These are phyloP conservation scores for Diaporthe longicolla DNA, from an alignment of 2,329 filamentous ascomycete genomes.

Conservation along the genomic window DNA sequence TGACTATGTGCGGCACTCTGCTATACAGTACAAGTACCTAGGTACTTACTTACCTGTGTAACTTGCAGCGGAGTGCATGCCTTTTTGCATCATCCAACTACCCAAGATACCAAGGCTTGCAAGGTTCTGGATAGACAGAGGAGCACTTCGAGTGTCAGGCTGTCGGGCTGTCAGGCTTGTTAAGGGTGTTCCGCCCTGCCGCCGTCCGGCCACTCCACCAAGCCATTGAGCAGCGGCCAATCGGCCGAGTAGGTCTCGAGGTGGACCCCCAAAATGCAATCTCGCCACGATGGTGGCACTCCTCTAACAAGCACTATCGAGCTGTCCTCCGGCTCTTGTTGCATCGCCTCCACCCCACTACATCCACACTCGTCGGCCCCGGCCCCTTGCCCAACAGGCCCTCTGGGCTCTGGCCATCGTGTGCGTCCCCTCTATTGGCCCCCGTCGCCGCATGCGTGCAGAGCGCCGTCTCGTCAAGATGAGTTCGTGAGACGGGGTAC, in stretches of 20 bases:
- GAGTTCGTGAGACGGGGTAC: neutral
- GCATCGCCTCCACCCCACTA: conserved; percentile 10
- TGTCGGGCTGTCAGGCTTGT: no score
- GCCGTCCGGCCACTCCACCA: conserved; percentile 9
- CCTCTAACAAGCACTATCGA: conserved; percentile 8
- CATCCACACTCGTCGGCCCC: conserved; percentile 10
- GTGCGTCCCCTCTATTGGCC: conserved; percentile 13
- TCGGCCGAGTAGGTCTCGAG: conserved; percentile 20
- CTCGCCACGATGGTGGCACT: conserved; percentile 24
- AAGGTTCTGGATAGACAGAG: no score
- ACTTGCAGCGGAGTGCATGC: no score
- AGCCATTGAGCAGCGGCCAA: conserved; percentile 17
- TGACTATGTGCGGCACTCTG: no score
- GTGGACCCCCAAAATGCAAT: conserved; percentile 11
- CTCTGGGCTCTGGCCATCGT: conserved; percentile 2
- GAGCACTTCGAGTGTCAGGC: neutral
- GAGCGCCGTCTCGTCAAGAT: conserved; percentile 5
- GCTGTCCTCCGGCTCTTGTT: conserved; percentile 19
- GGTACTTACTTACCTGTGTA: no score
- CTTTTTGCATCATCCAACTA: neutral
- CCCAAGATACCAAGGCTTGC: neutral
- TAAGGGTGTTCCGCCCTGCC: neutral
- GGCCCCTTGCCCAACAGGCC: neutral
- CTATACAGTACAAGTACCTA: no score
- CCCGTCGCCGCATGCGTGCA: conserved; percentile 8